Percentiles rank a stretch among this genome's conserved stretches.
Evolutionary conservation across 2,329 filamentous ascomycete species (phyloP).

Genomic region (Stachybotrys chlorohalonatus): DNA sequence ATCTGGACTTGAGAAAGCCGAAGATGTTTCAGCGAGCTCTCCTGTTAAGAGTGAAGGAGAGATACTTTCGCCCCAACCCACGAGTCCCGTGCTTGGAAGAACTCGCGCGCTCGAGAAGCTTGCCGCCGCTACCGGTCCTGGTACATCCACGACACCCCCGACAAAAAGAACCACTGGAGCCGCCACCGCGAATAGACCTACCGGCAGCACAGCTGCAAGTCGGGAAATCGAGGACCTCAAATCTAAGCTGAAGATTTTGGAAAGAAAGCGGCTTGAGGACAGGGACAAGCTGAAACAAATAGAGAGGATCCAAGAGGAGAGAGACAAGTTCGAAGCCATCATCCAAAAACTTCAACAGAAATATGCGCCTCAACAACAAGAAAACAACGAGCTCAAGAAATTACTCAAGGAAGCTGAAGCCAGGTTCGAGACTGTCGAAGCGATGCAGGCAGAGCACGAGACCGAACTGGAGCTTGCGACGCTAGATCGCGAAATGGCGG

Average conservation of each 20-base stretch:
- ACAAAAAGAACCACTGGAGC: conserved; percentile 18
- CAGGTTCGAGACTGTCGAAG: conserved; percentile 58
- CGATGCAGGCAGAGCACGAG: conserved; percentile 75
- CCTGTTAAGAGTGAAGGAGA: conserved; percentile 43
- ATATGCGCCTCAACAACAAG: conserved; percentile 75
- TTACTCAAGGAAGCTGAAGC: conserved; percentile 67
- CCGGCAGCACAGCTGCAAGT: conserved; percentile 39
- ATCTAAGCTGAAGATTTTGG: conserved; percentile 75
- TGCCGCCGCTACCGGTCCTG: conserved; percentile 26
- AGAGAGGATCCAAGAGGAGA: conserved; percentile 66
- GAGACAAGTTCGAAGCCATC: conserved; percentile 71
- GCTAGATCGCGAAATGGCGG: conserved; percentile 90
- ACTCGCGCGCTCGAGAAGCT: conserved; percentile 44
- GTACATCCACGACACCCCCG: conserved; percentile 20
- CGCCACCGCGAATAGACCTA: conserved; percentile 18
- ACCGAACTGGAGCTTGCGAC: conserved; percentile 76
- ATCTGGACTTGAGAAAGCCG: conserved; percentile 32
- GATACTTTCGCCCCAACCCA: conserved; percentile 37
- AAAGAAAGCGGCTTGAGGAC: conserved; percentile 80
- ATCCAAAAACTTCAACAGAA: conserved; percentile 88
- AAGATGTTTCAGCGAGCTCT: conserved; percentile 25
- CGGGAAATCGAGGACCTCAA: conserved; percentile 81
- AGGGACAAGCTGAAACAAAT: conserved; percentile 74
- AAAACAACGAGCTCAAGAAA: conserved; percentile 67
- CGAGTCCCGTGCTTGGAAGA: conserved; percentile 40